Conservation (phyloP, 352 stramenopile genomes). For the Halophytophthora polymorphica region DNA sequence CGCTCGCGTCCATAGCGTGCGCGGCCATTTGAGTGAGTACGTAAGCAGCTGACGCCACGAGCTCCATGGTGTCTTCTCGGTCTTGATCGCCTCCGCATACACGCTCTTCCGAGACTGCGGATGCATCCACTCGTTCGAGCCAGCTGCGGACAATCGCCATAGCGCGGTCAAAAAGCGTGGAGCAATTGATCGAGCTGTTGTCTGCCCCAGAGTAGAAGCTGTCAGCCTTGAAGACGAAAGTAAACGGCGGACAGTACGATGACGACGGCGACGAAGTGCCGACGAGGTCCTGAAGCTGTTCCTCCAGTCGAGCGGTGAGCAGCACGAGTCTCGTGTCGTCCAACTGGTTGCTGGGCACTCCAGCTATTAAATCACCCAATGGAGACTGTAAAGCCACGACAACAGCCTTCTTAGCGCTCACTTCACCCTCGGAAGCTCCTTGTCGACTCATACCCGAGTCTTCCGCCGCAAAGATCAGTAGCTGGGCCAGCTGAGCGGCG, state of each 20-base stretch:
- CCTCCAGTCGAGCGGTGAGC: slow-evolving; percentile 41
- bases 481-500: slow-evolving; percentile 31
- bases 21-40: slow-evolving; percentile 42
- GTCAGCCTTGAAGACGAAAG: slow-evolving; percentile 16
- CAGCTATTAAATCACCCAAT: slow-evolving; percentile 7
- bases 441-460: neutral
- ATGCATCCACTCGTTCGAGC: slow-evolving; percentile 4
- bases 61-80: slow-evolving; percentile 17
- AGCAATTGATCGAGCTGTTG: slow-evolving; percentile 12
- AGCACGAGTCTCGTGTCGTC: slow-evolving; percentile 28
- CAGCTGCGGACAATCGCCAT: slow-evolving; percentile 14
- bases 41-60: slow-evolving; percentile 23
- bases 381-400: slow-evolving; percentile 7
- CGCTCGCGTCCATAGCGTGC: slow-evolving; percentile 31
- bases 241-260: slow-evolving; percentile 8
- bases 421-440: neutral
- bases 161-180: slow-evolving; percentile 21
- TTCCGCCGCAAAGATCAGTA: slow-evolving; percentile 47
- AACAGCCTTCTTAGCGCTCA: neutral
- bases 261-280: neutral
- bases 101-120: neutral
- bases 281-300: slow-evolving; percentile 29
- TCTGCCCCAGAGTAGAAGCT: slow-evolving; percentile 11
- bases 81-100: slow-evolving; percentile 15
- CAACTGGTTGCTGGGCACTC: slow-evolving; percentile 1